phyloP scores from a whole-genome alignment of 192 early-diverging fungal species.

The Geranomyces michiganensis region DNA sequence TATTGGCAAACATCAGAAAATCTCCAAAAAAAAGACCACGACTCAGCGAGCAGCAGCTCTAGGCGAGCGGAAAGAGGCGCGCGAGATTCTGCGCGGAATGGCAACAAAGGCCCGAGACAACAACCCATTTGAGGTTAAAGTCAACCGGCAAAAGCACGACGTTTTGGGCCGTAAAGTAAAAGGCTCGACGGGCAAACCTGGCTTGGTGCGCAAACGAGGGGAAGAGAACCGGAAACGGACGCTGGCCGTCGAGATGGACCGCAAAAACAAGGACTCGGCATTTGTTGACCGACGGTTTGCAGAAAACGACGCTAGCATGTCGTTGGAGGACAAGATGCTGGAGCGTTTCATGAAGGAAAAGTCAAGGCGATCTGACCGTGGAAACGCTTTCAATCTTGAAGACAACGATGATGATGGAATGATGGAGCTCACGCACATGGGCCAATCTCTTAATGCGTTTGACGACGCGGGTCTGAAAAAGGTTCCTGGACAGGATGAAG shows the following conservation, averaged over 20 bases:
- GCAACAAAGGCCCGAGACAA: constrained; percentile 35
- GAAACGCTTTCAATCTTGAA: constrained; percentile 79
- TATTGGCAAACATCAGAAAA: constrained; percentile 69
- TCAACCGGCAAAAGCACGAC: constrained; percentile 78
- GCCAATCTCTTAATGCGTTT: constrained; percentile 85
- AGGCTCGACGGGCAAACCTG: constrained; percentile 80
- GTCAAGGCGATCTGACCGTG: constrained; percentile 30
- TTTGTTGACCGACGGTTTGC: constrained; percentile 95
- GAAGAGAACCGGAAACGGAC: constrained; percentile 87
- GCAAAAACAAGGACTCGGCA: constrained; percentile 68
- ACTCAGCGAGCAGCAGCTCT: constrained; percentile 48
- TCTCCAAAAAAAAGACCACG: constrained; percentile 66
- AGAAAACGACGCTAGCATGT: constrained; percentile 83
- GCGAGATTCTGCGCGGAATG: constrained; percentile 27
- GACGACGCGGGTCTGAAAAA: constrained; percentile 69
- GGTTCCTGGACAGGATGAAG: constrained; percentile 51
- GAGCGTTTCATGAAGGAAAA: constrained; percentile 89
- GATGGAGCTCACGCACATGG: constrained; percentile 85
- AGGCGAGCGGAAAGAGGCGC: constrained; percentile 33
- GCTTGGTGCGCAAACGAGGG: constrained; percentile 75
- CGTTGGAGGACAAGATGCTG: constrained; percentile 95
- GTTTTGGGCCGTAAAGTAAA: constrained; percentile 82
- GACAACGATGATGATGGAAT: constrained; percentile 50
- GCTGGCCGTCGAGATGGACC: constrained; percentile 74
- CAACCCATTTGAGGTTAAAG: constrained; percentile 93